Conservation (phyloP, 306 rosid genomes). For the Senna siamea region DNA sequence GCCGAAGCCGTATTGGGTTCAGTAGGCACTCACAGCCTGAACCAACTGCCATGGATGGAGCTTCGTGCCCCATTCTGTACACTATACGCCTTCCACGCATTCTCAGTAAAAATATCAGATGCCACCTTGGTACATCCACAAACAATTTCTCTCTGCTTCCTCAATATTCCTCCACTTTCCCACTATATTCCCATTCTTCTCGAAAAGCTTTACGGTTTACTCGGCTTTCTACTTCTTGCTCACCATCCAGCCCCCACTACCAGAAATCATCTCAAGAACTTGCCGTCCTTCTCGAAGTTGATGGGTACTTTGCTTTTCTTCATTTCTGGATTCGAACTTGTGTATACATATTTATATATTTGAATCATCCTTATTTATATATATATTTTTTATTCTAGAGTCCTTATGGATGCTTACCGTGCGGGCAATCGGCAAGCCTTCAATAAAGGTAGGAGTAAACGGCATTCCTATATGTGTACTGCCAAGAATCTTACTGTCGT, state of each 20-base stretch:
- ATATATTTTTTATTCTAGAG: conserved; percentile 54
- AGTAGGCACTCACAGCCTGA: not conserved
- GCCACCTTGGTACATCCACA: conserved; percentile 16
- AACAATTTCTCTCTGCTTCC: conserved; percentile 33
- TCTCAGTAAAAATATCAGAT: conserved; percentile 3
- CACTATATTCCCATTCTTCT: conserved; percentile 35
- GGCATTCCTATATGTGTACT: not conserved
- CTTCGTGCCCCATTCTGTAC: conserved; percentile 39
- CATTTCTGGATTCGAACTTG: not conserved
- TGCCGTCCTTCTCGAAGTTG: conserved; percentile 89
- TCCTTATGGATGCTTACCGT: conserved; percentile 83
- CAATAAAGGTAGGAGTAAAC: conserved; percentile 66
- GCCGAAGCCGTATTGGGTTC: not conserved
- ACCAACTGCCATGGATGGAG: conserved; percentile 49
- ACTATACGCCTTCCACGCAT: conserved; percentile 35
- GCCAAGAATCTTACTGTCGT: not conserved
- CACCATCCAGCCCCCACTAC: conserved; percentile 39
- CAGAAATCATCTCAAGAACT: conserved; percentile 51
- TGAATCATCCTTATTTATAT: not conserved
- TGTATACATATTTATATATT: not conserved
- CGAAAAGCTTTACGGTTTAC: conserved; percentile 48
- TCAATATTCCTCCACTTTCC: conserved; percentile 37
- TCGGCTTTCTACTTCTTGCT: conserved; percentile 46
- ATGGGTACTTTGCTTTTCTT: conserved; percentile 58
- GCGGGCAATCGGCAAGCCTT: conserved; percentile 76